These are phyloP conservation scores for Fraxinus latifolia DNA, from an alignment of 305 asterid genomes.

Conservation along the genomic window DNA sequence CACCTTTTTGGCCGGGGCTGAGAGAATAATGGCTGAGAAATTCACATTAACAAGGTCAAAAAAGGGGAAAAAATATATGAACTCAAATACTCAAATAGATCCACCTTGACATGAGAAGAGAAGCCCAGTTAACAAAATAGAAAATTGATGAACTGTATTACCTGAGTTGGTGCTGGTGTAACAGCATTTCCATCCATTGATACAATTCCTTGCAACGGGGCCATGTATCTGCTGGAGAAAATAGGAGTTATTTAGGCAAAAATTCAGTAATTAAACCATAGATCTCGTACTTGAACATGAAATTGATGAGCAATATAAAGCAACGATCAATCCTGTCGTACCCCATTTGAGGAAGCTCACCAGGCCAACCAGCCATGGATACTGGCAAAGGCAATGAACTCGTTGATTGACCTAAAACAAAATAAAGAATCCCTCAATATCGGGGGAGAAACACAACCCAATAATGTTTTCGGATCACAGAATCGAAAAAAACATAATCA, in stretches of 20 bases:
- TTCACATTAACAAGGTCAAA: neutral
- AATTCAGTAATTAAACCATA: constrained; percentile 16
- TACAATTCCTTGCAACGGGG: constrained; percentile 84
- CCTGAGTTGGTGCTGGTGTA: constrained; percentile 69
- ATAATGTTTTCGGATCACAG: neutral
- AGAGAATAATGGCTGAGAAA: constrained; percentile 60
- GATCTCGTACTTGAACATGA: constrained; percentile 14
- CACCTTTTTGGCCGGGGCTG: constrained; percentile 92
- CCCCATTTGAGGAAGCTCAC: constrained; percentile 96
- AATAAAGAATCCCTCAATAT: neutral
- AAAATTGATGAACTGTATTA: constrained; percentile 9
- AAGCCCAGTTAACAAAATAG: neutral
- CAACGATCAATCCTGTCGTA: constrained; percentile 32
- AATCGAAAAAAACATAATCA: neutral
- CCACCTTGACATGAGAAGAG: neutral
- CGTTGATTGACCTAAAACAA: neutral
- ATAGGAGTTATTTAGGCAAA: constrained; percentile 30
- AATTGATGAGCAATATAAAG: constrained; percentile 21
- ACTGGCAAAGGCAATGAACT: neutral
- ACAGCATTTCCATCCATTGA: constrained; percentile 69
- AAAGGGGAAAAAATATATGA: neutral
- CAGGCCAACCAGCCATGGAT: constrained; percentile 64
- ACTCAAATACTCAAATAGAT: neutral
- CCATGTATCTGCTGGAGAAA: constrained; percentile 63
- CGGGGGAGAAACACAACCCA: neutral